Conservation (phyloP, 2,329 filamentous ascomycete genomes). For the Bipolaris cookei region DNA sequence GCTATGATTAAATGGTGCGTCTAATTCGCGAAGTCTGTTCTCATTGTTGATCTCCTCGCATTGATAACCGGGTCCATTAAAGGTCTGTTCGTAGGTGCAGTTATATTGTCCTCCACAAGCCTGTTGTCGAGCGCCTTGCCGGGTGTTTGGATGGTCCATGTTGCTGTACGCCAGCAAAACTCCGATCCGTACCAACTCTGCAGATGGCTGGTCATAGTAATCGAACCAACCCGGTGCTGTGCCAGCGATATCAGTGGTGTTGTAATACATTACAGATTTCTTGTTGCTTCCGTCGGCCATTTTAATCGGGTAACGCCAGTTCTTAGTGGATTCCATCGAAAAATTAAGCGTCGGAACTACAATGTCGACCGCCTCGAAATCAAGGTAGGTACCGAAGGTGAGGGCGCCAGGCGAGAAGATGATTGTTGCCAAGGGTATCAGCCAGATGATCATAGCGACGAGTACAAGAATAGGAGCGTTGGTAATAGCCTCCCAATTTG, state of each 20-base stretch:
- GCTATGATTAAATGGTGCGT: slow-evolving; percentile 44
- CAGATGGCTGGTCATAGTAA: slow-evolving; percentile 46
- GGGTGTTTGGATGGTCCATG: slow-evolving; percentile 33
- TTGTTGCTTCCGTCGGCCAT: slow-evolving; percentile 30
- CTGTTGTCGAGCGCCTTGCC: slow-evolving; percentile 41
- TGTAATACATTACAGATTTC: slow-evolving; percentile 43
- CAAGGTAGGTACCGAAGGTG: slow-evolving; percentile 44
- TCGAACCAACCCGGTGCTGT: slow-evolving; percentile 38
- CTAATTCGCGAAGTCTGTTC: slow-evolving; percentile 26
- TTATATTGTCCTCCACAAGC: slow-evolving; percentile 47
- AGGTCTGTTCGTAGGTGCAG: slow-evolving; percentile 42
- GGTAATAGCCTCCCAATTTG: slow-evolving; percentile 42
- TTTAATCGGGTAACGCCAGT: slow-evolving; percentile 41
- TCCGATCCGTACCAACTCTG: slow-evolving; percentile 37
- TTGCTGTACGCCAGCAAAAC: slow-evolving; percentile 42
- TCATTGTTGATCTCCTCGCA: slow-evolving; percentile 40
- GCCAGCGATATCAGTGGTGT: slow-evolving; percentile 39
- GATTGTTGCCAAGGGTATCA: slow-evolving; percentile 47
- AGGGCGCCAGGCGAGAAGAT: slow-evolving; percentile 49
- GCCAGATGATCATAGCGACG: slow-evolving; percentile 43
- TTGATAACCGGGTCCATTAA: slow-evolving; percentile 43
- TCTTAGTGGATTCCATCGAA: slow-evolving; percentile 38
- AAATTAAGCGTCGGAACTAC: slow-evolving; percentile 40
- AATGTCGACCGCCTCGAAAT: slow-evolving; percentile 22
- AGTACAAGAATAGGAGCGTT: slow-evolving; percentile 35